Conservation (phyloP, 2,329 filamentous ascomycete species). For the Claviceps capensis region DNA sequence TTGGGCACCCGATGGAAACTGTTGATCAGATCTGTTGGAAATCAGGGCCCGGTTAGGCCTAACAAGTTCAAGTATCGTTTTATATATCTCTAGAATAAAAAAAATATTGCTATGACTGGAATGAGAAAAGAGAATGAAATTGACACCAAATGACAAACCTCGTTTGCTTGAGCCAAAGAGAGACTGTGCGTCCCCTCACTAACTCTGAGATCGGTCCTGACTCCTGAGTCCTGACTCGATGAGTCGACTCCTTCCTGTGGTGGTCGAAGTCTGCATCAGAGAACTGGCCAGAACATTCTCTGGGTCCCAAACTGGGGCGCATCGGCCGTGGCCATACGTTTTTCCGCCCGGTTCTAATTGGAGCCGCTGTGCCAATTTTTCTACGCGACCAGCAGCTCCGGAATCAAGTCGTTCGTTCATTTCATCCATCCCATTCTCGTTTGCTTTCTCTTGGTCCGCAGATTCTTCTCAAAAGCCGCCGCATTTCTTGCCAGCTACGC, state of each 20-base stretch:
- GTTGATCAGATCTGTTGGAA: neutral
- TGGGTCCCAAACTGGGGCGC: conserved; percentile 4
- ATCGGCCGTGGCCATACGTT: conserved; percentile 17
- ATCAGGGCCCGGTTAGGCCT: neutral
- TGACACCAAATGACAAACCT: neutral
- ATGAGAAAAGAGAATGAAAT: neutral
- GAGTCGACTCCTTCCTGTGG: neutral
- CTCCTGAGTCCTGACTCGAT: no score
- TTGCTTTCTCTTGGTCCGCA: conserved; percentile 4
- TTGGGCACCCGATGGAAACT: neutral
- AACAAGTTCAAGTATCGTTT: no score
- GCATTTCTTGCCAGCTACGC: conserved; percentile 9
- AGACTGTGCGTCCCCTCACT: no score
- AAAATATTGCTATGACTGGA: neutral
- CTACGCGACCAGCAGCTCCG: conserved; percentile 13
- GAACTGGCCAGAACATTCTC: conserved; percentile 8
- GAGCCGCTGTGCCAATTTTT: conserved; percentile 26
- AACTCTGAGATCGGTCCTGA: no score
- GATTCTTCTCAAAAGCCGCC: conserved; percentile 2
- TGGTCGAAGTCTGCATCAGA: neutral
- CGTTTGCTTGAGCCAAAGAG: neutral
- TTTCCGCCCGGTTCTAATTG: conserved; percentile 20
- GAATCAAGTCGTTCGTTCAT: conserved; percentile 5
- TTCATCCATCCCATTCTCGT: neutral
- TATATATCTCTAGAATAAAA: no score